phyloP scores from a whole-genome alignment of 2,329 filamentous ascomycete species.

The Plectosphaerella plurivora region DNA sequence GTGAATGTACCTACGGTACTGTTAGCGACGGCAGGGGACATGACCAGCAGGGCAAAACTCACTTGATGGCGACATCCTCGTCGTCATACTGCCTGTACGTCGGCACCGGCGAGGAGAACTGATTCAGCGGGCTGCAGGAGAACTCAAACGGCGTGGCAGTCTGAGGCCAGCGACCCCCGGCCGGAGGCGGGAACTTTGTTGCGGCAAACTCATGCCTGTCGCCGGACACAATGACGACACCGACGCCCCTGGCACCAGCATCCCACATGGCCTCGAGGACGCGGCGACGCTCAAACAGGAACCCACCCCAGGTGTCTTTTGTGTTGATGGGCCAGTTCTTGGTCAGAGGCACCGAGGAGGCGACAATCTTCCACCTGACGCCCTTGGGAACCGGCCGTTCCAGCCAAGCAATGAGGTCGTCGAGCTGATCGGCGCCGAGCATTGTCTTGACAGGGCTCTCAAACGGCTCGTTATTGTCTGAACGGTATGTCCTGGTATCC shows the following conservation, averaged over 20 bases:
- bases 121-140: slow-evolving; percentile 83
- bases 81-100: slow-evolving; percentile 80
- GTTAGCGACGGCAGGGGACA: slow-evolving; percentile 1
- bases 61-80: slow-evolving; percentile 82
- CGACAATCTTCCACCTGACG: slow-evolving; percentile 89
- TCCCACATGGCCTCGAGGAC: slow-evolving; percentile 93
- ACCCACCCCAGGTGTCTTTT: slow-evolving; percentile 91
- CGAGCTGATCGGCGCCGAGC: slow-evolving; percentile 74
- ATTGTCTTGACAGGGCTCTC: slow-evolving; percentile 73
- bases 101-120: slow-evolving; percentile 84
- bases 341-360: slow-evolving; percentile 89
- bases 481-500: slow-evolving; percentile 85
- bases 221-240: slow-evolving; percentile 80
- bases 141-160: slow-evolving; percentile 78
- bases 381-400: slow-evolving; percentile 66
- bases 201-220: slow-evolving; percentile 97
- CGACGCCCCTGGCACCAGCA: slow-evolving; percentile 66
- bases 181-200: slow-evolving; percentile 68
- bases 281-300: slow-evolving; percentile 70
- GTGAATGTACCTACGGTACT: slow-evolving; percentile 61
- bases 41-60: slow-evolving; percentile 29
- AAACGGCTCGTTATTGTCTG: slow-evolving; percentile 56
- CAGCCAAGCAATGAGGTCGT: slow-evolving; percentile 76
- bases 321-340: slow-evolving; percentile 94
- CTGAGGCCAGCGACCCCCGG: slow-evolving; percentile 56